Evolutionary conservation across 2,329 filamentous ascomycete genomes (phyloP).

Genomic region (Paecilomyces formosus): DNA sequence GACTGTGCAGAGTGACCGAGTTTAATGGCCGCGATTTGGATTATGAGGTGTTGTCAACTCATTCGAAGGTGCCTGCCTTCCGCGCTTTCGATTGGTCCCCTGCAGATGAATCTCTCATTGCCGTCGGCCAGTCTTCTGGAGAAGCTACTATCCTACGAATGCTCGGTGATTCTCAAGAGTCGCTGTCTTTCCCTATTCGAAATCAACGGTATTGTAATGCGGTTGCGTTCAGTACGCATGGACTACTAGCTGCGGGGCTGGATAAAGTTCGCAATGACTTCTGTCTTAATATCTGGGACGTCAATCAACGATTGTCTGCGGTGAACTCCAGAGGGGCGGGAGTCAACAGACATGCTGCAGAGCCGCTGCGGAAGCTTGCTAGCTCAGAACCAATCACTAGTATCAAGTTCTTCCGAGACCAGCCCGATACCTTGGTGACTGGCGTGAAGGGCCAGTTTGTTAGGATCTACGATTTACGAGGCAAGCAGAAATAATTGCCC

Average conservation of each 20-base stretch:
- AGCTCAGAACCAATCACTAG: conserved; percentile 57
- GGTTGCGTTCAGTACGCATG: conserved; percentile 51
- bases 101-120: conserved; percentile 50
- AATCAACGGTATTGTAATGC: conserved; percentile 60
- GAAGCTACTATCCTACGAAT: conserved; percentile 54
- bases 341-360: conserved; percentile 22
- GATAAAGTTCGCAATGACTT: conserved; percentile 59
- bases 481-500: conserved; percentile 25
- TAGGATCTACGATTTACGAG: conserved; percentile 56
- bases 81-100: conserved; percentile 61
- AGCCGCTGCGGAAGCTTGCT: conserved; percentile 52
- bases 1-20: conserved; percentile 45
- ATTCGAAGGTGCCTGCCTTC: conserved; percentile 52
- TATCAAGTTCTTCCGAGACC: conserved; percentile 55
- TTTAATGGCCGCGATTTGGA: conserved; percentile 34
- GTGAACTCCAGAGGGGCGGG: conserved; percentile 22
- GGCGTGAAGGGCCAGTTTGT: conserved; percentile 55
- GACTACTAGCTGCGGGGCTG: conserved; percentile 53
- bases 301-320: conserved; percentile 40
- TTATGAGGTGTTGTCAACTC: conserved; percentile 47
- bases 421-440: conserved; percentile 54
- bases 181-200: conserved; percentile 49
- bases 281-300: conserved; percentile 59
- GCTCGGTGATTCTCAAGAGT: conserved; percentile 40
- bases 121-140: conserved; percentile 54